Base-by-base conservation (phyloP, 805 yeast genomes). In the Metschnikowia noctiluminum region DNA sequence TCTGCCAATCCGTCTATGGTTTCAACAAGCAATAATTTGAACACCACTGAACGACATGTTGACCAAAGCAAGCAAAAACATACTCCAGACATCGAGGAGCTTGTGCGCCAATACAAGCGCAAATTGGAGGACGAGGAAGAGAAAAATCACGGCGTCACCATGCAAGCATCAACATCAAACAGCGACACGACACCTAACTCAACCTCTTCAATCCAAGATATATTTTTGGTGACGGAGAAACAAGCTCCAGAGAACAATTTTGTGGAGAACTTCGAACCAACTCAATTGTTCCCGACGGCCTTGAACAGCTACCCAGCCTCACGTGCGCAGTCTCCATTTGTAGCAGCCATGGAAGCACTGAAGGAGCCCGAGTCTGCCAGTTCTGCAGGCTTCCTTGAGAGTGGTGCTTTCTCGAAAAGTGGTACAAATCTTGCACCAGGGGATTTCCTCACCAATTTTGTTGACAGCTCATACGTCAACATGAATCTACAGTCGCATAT, bases 221-320 rank as follows among this genome's bases (percentile, higher is more conserved):
- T 83, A 65, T 71, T 82, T 14, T 73, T 82, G 42, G 77, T 81
- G 45, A 78, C 85, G 8, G 75, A 75, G 48, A 75, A 70, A 50
- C 67, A 79, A 49, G 73, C 85, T 16, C 70, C 77, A 32, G 70
- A 72, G 38, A 67, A 60, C 48, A 69, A 68, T 28, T 76, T 76
- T 57, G 67, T 71, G 46, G 80, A 76, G 45, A 76, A 77, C 52
- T 80, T 80, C 62, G 80, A 79, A 59, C 84, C 84, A 14, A 71
- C 81, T 13, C 83, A 78, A 52, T 69, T 80, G 53, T 80, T 80
- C 55, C 84, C 84, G 6, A 67, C 61, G 26, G 60, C 57, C 58
- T 71, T 56, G 54, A 54, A 47, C 45, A 70, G 76, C 47, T 50
- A 56, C 14, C 74, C 75, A 3, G 66, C 68, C 5, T 68, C 74